Evolutionary conservation across 2,329 filamentous ascomycete genomes (phyloP).

Genomic region (Fusarium tricinctum): DNA sequence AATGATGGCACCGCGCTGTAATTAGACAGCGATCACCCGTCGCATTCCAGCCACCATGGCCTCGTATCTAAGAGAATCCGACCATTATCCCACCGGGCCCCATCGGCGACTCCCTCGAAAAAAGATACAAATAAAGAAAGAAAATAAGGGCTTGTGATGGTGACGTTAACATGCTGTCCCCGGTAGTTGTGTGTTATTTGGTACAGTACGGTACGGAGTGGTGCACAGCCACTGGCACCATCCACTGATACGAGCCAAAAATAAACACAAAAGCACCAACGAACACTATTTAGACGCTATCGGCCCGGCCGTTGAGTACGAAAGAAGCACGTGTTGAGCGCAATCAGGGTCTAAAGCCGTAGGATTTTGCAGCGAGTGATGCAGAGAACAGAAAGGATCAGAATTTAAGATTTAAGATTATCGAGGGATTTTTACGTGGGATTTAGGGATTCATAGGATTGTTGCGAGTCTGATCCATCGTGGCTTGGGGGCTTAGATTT

Average conservation of each 20-base stretch:
- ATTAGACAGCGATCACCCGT: slow-evolving; percentile 20
- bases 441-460: too few species aligned
- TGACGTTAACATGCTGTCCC: slow-evolving; percentile 6
- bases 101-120: background rate
- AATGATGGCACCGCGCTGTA: slow-evolving; percentile 1
- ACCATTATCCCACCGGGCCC: background rate
- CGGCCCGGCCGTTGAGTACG: slow-evolving; percentile 2
- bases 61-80: slow-evolving; percentile 6
- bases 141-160: background rate
- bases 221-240: slow-evolving; percentile 7
- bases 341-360: too few species aligned
- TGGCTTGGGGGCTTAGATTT: background rate
- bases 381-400: too few species aligned
- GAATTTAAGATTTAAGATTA: too few species aligned
- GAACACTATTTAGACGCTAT: background rate
- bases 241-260: slow-evolving; percentile 29
- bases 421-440: too few species aligned
- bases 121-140: slow-evolving; percentile 1
- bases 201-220: too few species aligned
- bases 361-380: too few species aligned
- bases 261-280: slow-evolving; percentile 5
- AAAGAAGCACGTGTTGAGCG: background rate
- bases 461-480: background rate
- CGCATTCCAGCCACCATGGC: slow-evolving; percentile 5
- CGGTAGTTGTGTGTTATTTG: slow-evolving; percentile 3